Conservation (phyloP, 805 yeast species). For the Candida sakaeoensis region DNA sequence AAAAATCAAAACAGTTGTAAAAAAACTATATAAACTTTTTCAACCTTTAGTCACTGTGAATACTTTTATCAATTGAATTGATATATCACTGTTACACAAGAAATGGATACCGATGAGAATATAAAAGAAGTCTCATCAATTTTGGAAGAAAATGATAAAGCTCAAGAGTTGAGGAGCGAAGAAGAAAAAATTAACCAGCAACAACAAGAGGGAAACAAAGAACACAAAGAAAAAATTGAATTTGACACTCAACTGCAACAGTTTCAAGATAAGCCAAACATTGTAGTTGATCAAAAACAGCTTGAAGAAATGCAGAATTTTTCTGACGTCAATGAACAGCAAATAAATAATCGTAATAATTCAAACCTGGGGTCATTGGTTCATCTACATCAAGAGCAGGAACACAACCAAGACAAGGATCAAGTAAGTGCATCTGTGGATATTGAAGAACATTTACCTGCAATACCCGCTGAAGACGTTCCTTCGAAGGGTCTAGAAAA, state of each 20-base stretch:
- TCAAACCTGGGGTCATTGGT: neutral
- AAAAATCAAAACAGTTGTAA: constrained; percentile 2
- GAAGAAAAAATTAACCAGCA: neutral
- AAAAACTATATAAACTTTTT: neutral
- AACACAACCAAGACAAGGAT: neutral
- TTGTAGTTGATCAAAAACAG: constrained; percentile 3
- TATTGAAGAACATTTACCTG: constrained; percentile 1
- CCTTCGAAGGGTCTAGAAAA: no score
- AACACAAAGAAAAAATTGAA: neutral
- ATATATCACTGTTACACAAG: neutral
- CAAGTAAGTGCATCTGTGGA: neutral
- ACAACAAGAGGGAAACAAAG: neutral
- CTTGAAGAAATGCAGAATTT: constrained; percentile 3
- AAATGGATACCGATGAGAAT: constrained; percentile 2
- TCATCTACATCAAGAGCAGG: constrained; percentile 4
- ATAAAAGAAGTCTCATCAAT: neutral
- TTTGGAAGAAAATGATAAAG: constrained; percentile 3
- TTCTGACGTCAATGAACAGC: neutral
- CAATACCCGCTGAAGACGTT: constrained; percentile 1
- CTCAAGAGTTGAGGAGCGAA: neutral
- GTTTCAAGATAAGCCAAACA: neutral
- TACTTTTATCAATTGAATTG: neutral
- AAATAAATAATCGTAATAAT: neutral
- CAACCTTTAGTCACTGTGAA: neutral
- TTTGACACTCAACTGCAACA: neutral